These are phyloP conservation scores for Scutellaria galericulata DNA, from an alignment of 257 asterid genomes.

Conservation along the genomic window DNA sequence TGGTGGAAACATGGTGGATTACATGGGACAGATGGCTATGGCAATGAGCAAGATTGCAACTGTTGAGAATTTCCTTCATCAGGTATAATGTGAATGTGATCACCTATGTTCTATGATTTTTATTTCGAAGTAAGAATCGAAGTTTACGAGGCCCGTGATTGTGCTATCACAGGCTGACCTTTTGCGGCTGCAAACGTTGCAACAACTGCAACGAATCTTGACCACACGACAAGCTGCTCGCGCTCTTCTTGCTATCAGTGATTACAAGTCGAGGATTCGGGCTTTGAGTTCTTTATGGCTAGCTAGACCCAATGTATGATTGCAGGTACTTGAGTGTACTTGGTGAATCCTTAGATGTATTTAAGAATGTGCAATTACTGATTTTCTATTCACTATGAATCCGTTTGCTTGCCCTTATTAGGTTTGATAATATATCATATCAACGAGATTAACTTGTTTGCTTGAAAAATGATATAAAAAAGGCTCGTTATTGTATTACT, in stretches of 20 bases:
- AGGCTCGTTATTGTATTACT: too few relatives aligned
- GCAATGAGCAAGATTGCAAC: constrained; percentile 69
- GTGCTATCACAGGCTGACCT: constrained; percentile 65
- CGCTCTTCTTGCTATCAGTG: constrained; percentile 76
- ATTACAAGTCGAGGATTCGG: constrained; percentile 75
- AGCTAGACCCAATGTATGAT: constrained; percentile 69
- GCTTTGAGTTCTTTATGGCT: constrained; percentile 79
- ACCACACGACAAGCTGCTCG: constrained; percentile 88
- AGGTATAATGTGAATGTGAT: constrained; percentile 39
- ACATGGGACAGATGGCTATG: constrained; percentile 74
- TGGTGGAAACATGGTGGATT: constrained; percentile 58
- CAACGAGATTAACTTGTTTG: too few relatives aligned
- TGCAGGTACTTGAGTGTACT: too few relatives aligned
- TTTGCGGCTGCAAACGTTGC: constrained; percentile 73
- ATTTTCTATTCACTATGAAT: not conserved
- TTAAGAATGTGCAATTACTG: not conserved
- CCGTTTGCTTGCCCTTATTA: too few relatives aligned
- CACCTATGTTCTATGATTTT: too few relatives aligned
- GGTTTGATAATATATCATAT: too few relatives aligned
- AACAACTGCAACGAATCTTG: constrained; percentile 82
- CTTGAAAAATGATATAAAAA: too few relatives aligned
- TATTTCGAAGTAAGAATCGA: too few relatives aligned
- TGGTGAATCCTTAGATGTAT: not conserved
- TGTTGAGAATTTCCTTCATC: constrained; percentile 67
- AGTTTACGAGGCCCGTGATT: not conserved